A percentile compares a stretch with the other conserved stretches of the same genome.
Evolutionary conservation across 2,329 filamentous ascomycete species (phyloP).

Genomic region (Rhexocercosporidium sp.): DNA sequence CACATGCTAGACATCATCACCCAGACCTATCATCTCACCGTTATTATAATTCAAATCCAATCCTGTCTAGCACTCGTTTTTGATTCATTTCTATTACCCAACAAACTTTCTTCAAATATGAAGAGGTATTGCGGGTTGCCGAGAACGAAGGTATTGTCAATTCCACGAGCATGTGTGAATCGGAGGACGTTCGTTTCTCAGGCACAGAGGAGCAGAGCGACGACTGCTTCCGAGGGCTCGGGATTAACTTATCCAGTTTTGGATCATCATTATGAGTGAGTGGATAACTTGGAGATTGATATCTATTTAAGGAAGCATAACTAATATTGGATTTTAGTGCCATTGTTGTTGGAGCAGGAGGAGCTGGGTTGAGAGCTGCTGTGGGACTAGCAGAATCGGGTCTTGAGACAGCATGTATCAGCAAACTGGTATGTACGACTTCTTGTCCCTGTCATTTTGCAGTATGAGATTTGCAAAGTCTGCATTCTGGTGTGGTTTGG

Average conservation of each 20-base stretch:
- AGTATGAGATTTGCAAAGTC: no score
- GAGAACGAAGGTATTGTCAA: neutral
- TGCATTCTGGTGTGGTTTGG: no score
- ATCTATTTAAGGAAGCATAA: neutral
- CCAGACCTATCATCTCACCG: neutral
- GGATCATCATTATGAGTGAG: conserved; percentile 38
- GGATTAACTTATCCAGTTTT: conserved; percentile 26
- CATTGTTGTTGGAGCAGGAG: conserved; percentile 57
- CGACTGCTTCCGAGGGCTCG: conserved; percentile 11
- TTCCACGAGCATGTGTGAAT: neutral
- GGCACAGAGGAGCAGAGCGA: conserved; percentile 22
- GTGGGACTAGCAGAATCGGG: conserved; percentile 68
- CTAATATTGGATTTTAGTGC: conserved; percentile 18
- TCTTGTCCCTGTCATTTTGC: neutral
- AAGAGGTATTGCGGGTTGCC: neutral
- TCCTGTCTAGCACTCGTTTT: neutral
- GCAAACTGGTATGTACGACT: conserved; percentile 52
- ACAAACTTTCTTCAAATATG: neutral
- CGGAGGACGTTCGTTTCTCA: conserved; percentile 34
- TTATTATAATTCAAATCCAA: neutral
- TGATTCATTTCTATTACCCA: no score
- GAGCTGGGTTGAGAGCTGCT: conserved; percentile 66
- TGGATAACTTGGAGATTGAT: neutral
- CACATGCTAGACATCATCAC: neutral
- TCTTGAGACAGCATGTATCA: conserved; percentile 68